Evolutionary conservation across 2,329 filamentous ascomycete genomes (phyloP).

Genomic region (Alternaria sp.): DNA sequence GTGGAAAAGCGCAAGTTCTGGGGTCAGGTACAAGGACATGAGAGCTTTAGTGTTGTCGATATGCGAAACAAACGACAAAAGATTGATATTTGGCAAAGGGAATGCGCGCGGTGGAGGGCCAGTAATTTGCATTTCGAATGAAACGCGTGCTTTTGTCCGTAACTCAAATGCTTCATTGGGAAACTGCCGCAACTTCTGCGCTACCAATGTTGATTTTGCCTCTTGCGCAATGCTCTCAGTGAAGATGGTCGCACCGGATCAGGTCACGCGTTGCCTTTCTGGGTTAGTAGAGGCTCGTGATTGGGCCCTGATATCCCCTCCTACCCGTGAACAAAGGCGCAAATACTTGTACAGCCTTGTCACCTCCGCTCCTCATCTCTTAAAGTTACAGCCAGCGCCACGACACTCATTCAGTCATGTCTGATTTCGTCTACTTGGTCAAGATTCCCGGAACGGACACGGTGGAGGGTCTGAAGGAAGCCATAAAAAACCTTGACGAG

Average conservation of each 20-base stretch:
- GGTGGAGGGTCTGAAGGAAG: too few species aligned
- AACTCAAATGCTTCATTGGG: too few species aligned
- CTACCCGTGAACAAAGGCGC: too few species aligned
- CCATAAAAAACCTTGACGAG: too few species aligned
- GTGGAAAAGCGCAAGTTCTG: not conserved
- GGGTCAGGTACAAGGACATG: not conserved
- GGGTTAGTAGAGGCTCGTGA: not conserved
- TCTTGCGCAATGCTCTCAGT: not conserved
- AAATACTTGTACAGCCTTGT: too few species aligned
- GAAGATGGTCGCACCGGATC: not conserved
- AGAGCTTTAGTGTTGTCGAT: not conserved
- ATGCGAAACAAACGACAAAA: not conserved
- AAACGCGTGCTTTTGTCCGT: too few species aligned
- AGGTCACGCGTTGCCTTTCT: not conserved
- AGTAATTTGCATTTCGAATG: not conserved
- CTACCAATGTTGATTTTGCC: too few species aligned
- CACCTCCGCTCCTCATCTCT: accelerated
- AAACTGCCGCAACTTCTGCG: too few species aligned
- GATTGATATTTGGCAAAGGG: not conserved
- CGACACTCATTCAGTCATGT: too few species aligned
- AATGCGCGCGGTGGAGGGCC: not conserved
- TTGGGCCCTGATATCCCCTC: too few species aligned
- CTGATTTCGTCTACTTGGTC: too few species aligned
- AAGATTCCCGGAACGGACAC: too few species aligned
- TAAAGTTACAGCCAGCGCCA: not conserved